Conservation (phyloP, 176 grass and related monocot species). For the Zoysia pacifica region DNA sequence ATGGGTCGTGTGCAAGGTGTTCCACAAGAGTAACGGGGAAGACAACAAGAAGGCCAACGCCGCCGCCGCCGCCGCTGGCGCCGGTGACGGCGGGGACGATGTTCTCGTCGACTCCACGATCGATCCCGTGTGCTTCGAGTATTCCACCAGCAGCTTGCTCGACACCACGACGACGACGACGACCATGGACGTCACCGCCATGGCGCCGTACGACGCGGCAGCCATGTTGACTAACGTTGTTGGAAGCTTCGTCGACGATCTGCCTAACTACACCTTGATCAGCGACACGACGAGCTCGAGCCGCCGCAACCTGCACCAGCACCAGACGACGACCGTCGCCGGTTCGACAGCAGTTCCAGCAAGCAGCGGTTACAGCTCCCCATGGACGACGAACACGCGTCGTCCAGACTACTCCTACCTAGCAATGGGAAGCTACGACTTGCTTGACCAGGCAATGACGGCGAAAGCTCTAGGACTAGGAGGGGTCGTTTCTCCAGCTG, state of each 20-base stretch:
- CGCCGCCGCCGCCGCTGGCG: background rate
- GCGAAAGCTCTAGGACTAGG: constrained; percentile 36
- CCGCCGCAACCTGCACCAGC: background rate
- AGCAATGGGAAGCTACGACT: constrained; percentile 28
- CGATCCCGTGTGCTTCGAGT: constrained; percentile 37
- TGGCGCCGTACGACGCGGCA: constrained; percentile 22
- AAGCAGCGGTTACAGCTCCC: background rate
- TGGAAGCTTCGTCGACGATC: constrained; percentile 1
- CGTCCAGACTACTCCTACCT: background rate
- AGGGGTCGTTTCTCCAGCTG: background rate
- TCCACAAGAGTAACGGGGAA: background rate
- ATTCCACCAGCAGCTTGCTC: background rate
- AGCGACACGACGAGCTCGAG: background rate
- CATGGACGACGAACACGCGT: constrained; percentile 22
- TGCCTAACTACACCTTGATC: constrained; percentile 31
- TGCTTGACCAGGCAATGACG: constrained; percentile 43
- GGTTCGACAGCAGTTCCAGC: background rate
- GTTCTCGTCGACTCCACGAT: constrained; percentile 37
- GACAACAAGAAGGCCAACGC: background rate
- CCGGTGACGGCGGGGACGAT: background rate
- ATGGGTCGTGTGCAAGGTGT: constrained; percentile 47
- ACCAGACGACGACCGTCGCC: background rate
- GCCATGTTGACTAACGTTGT: background rate
- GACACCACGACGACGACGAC: background rate
- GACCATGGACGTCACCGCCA: background rate